Evolutionary conservation across 768 basidiomycete species (phyloP).

Genomic region (Hemileccinum impolitum): DNA sequence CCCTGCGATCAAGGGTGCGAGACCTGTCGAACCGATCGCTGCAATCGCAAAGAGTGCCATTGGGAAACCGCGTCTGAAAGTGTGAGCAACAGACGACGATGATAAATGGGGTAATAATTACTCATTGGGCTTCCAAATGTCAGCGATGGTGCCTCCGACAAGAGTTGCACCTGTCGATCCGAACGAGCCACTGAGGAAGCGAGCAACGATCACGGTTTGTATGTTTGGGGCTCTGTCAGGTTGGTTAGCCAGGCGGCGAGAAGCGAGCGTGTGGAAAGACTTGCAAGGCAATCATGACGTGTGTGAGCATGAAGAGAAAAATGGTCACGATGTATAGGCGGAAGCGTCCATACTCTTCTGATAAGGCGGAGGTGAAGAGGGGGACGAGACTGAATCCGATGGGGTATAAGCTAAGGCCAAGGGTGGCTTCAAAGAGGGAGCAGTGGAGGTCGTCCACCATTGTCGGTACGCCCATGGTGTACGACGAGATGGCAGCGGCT

Average conservation of each 20-base stretch:
- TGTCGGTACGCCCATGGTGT: conserved; percentile 51
- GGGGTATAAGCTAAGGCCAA: conserved; percentile 51
- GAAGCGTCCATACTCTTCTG: conserved; percentile 69
- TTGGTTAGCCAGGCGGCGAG: conserved; percentile 3
- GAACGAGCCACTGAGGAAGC: conserved; percentile 64
- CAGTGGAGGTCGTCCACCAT: conserved; percentile 51
- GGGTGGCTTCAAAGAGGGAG: conserved; percentile 42
- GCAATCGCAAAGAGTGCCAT: conserved; percentile 70
- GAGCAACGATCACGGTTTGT: conserved; percentile 59
- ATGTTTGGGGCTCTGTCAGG: conserved; percentile 40
- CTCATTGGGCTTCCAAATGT: conserved; percentile 65
- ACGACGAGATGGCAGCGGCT: conserved; percentile 53
- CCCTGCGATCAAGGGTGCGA: conserved; percentile 62
- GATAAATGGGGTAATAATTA: conserved; percentile 28
- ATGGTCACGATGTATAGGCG: conserved; percentile 54
- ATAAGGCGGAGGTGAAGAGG: conserved; percentile 63
- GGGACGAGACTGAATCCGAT: conserved; percentile 63
- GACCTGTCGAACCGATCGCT: conserved; percentile 57
- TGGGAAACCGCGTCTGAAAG: conserved; percentile 63
- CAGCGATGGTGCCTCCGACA: conserved; percentile 72
- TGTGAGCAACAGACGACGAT: conserved; percentile 8
- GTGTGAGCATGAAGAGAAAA: conserved; percentile 49
- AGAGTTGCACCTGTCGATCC: conserved; percentile 70
- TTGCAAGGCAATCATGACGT: conserved; percentile 37
- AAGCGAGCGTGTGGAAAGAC: conserved; percentile 1